Evolutionary conservation across 208 protist species (phyloP).

Genomic region (Trypanosoma avium): DNA sequence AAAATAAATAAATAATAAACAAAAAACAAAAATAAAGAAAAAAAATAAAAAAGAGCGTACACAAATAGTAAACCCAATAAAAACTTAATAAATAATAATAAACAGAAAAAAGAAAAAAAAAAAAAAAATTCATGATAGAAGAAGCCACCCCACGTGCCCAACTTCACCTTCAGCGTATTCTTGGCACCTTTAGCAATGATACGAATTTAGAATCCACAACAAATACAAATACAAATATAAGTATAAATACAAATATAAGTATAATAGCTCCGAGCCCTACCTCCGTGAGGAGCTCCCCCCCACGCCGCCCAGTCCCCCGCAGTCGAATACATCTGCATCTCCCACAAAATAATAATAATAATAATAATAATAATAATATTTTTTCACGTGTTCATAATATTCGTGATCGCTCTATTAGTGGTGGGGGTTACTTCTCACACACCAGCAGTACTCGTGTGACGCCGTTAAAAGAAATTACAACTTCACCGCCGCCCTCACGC

Average conservation of each 20-base stretch:
- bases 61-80: background rate
- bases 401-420: no score
- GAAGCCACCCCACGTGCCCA: conserved; percentile 46
- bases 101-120: background rate
- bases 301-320: background rate
- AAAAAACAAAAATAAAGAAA: background rate
- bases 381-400: no score
- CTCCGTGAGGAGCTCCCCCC: conserved; percentile 1
- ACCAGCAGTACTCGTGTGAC: background rate
- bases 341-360: background rate
- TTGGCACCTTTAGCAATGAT: conserved; percentile 19
- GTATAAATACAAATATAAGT: no score
- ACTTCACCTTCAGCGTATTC: conserved; percentile 53
- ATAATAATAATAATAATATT: no score
- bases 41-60: background rate
- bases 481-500: background rate
- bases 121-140: conserved; percentile 26
- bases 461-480: background rate
- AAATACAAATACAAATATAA: background rate
- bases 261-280: no score
- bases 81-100: no score
- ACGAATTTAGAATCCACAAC: conserved; percentile 1
- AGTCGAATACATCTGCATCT: background rate
- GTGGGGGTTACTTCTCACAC: background rate
- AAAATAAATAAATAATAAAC: background rate